Conservation (phyloP, 805 yeast species). For the Priceomyces haplophilus region DNA sequence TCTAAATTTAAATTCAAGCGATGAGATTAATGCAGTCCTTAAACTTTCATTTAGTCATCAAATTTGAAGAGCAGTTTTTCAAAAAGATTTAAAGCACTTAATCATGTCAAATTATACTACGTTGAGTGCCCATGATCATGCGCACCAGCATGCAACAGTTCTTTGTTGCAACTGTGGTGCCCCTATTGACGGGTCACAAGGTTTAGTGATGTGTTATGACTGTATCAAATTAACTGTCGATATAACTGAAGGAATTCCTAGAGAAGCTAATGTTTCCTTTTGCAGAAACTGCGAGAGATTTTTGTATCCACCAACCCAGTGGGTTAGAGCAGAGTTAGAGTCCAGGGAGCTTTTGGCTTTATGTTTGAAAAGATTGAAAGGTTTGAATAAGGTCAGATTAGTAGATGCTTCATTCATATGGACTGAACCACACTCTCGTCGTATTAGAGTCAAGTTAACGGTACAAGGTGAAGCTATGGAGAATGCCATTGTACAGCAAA, state of each 20-base stretch:
- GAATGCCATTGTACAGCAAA: slow-evolving; percentile 88
- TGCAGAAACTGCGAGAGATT: slow-evolving; percentile 97
- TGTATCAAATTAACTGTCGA: slow-evolving; percentile 93
- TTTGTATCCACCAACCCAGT: slow-evolving; percentile 89
- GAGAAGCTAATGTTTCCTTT: slow-evolving; percentile 89
- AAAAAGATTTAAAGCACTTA: not conserved
- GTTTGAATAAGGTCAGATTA: slow-evolving; percentile 78
- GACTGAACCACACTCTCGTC: slow-evolving; percentile 99
- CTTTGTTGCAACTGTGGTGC: slow-evolving; percentile 98
- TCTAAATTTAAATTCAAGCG: not conserved
- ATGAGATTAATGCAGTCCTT: not conserved
- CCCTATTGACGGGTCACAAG: slow-evolving; percentile 94
- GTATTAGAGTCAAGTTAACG: slow-evolving; percentile 85
- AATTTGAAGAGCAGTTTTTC: too few relatives aligned
- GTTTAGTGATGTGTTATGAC: slow-evolving; percentile 94
- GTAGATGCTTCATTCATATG: slow-evolving; percentile 94
- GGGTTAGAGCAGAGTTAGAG: slow-evolving; percentile 89
- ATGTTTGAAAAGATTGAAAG: slow-evolving; percentile 83
- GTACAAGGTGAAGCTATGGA: slow-evolving; percentile 96
- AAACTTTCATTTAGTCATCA: not conserved
- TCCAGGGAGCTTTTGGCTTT: slow-evolving; percentile 89
- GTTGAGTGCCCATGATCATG: slow-evolving; percentile 32
- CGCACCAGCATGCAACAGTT: slow-evolving; percentile 65
- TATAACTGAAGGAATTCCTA: slow-evolving; percentile 85
- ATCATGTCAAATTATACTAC: slow-evolving; percentile 49